Base-by-base conservation (phyloP, 768 basidiomycete species). In the Tylopilus plumbeoviolaceoides region DNA sequence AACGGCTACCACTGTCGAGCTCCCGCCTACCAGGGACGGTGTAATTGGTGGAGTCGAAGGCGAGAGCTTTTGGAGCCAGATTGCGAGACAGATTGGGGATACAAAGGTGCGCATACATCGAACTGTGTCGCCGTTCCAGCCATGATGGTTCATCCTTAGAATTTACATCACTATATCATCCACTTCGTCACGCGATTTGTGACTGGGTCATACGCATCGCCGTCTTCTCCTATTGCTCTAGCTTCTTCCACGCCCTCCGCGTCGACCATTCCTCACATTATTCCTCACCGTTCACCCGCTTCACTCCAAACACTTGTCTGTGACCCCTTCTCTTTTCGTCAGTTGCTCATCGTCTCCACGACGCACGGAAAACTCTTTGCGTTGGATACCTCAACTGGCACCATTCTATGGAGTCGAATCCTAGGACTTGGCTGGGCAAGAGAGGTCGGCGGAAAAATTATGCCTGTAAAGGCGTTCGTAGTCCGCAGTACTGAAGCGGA, bases 281-380 rank as follows among this genome's bases (percentile, higher is more conserved):
- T 60, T 35, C 64, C 64, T 20, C 20, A 50, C 2, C 57, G 64
- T 44, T 57, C 68, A 27, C 59, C 74, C 6, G 55, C 69, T 27
- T 59, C 69, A 20, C 62, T 73, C 8, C 66, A 73, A 21, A 65
- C 68, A 15, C 73, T 85, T 1, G 72, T 75, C 53, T 82, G 90
- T 5, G 92, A 95, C 62, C 69, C 84, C 0, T 95, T 95, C 64
- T 93, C 92, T 0, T 91, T 97, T 71, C 78, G 87, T 35, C 91
- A 97, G 64, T 68, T 97, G 27, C 79, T 95, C 42, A 79, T 95
- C 5, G 78, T 75, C 7, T 87, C 84, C 0, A 91, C 89, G 4
- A 59, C 73, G 1, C 74, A 78, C 27, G 91, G 92, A 2, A 92
- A 91, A 61, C 58, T 94, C 0, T 92, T 84, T 61, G 94, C 84